Evolutionary conservation across 2,329 filamentous ascomycete genomes (phyloP), one percentile per base, ranked within the genome.

Genomic region (Tolypocladium ovalisporum): DNA sequence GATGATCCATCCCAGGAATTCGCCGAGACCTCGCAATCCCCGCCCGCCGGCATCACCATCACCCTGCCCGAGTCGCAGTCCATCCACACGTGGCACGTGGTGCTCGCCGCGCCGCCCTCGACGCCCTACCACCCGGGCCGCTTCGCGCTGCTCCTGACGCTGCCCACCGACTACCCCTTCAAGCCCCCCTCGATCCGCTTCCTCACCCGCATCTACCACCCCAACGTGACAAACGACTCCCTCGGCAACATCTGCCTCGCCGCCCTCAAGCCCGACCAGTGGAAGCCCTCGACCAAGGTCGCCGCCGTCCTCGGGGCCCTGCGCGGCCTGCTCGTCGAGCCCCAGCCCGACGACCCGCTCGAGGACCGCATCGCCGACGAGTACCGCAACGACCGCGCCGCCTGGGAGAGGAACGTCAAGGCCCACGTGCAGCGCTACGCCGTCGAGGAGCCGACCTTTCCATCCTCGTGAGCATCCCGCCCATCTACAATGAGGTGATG

Each of bases 181-280:
- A 94, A 94, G 74, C 85, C 90, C 27, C 91, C 91, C 19, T 77
- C 81, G 59, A 80, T 96, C 64, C 84, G 81, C 68, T 96, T 96
- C 80, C 76, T 79, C 63, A 96, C 91, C 55, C 93, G 92, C 75
- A 89, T 96, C 78, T 97, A 96, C 81, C 92, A 97, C 76, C 91
- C 92, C 51, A 97, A 97, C 75, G 83, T 97, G 59, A 90, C 87
- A 68, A 94, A 96, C 79, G 91, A 96, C 72, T 81, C 83, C 68
- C 83, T 85, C 63, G 92, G 92, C 61, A 87, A 81, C 74, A 89
- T 97, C 83, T 97, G 92, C 74, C 79, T 97, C 51, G 85, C 84
- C 59, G 82, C 92, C 72, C 83, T 97, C 64, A 90, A 92, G 70
- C 73, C 87, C 35, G 90, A 96, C 66, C 86, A 90, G 73, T 97